phyloP scores from a whole-genome alignment of 176 grass and related monocot species.

The barley (Hordeum vulgare) region MorexV3_pseudomolecules_assembly NC_058523.1:501579031-501579530 shows the following conservation, averaged over 20 bases:
- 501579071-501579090: not conserved
- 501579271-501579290: not conserved
- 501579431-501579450: too few species aligned
- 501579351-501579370: too few species aligned
- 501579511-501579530: too few species aligned
- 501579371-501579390: too few species aligned
- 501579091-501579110: not conserved
- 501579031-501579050: conserved; percentile 34
- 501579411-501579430: too few species aligned
- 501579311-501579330: too few species aligned
- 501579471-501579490: too few species aligned
- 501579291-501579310: not conserved
- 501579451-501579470: too few species aligned
- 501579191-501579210: not conserved
- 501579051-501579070: conserved; percentile 19
- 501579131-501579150: not conserved
- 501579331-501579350: too few species aligned
- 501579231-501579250: not conserved
- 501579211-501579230: not conserved
- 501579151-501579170: too few species aligned
- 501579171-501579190: not conserved
- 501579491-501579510: too few species aligned
- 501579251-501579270: not conserved
- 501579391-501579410: too few species aligned
- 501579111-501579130: not conserved